Evolutionary conservation across 2,329 filamentous ascomycete genomes (phyloP).

Genomic region (Chaetomium globosum): DNA sequence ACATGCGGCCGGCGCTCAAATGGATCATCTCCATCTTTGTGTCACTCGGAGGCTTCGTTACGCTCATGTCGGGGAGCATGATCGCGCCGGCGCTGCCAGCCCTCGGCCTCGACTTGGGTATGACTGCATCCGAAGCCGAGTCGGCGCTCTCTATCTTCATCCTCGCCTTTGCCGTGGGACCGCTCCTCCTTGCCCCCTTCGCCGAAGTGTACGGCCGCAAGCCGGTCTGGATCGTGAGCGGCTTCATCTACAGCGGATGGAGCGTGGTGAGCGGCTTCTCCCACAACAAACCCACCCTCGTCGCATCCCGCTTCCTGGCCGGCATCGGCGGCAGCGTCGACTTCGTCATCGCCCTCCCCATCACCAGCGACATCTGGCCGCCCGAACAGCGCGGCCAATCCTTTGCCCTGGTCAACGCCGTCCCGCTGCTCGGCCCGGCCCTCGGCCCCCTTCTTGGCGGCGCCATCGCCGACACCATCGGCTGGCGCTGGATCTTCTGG

Average conservation of each 20-base stretch:
- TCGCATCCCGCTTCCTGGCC: background rate
- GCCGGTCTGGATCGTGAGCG: background rate
- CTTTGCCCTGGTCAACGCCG: background rate
- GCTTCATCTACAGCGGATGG: slow-evolving; percentile 9
- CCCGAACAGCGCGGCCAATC: background rate
- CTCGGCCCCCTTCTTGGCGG: slow-evolving; percentile 3
- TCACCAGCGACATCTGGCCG: background rate
- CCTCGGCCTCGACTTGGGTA: background rate
- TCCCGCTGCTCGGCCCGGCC: background rate
- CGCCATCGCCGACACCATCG: background rate
- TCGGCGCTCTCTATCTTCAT: slow-evolving; percentile 8
- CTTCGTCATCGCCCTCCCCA: slow-evolving; percentile 1
- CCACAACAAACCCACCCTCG: background rate
- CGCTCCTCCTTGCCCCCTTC: background rate
- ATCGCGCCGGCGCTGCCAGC: slow-evolving; percentile 2
- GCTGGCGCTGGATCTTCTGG: slow-evolving; percentile 13
- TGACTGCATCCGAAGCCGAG: background rate
- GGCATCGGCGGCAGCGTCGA: slow-evolving; percentile 10
- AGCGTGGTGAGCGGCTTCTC: slow-evolving; percentile 1
- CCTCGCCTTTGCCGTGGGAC: slow-evolving; percentile 6
- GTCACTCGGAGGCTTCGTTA: background rate
- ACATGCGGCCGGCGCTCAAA: background rate
- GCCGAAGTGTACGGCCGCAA: slow-evolving; percentile 4
- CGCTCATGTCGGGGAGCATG: slow-evolving; percentile 15
- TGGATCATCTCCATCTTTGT: slow-evolving; percentile 10